Percentiles rank a stretch among this genome's conserved stretches.
Conservation (phyloP, 805 yeast genomes). For the Lipomyces spencermartinsiae region DNA sequence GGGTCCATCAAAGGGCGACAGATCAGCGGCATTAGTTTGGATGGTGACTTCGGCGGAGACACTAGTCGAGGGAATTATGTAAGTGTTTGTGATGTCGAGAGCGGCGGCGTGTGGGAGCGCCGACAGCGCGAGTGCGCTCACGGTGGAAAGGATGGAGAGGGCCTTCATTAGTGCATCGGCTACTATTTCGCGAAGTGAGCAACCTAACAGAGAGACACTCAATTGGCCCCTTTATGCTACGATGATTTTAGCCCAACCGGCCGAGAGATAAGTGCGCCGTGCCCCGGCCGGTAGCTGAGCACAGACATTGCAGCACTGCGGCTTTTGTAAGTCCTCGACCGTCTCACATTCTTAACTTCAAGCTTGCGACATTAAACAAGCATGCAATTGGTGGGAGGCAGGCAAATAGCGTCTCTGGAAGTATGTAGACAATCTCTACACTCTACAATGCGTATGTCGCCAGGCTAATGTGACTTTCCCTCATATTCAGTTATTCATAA, state of each 20-base stretch:
- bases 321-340: too few relatives aligned
- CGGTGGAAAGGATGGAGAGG: not conserved
- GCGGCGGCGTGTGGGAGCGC: not conserved
- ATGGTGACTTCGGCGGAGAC: slow-evolving; percentile 3
- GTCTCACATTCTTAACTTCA: too few relatives aligned
- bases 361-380: not conserved
- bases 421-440: not conserved
- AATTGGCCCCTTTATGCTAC: not conserved
- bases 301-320: not conserved
- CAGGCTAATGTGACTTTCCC: too few relatives aligned
- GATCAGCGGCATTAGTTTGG: not conserved
- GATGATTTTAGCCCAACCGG: not conserved
- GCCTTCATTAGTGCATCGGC: not conserved
- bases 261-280: too few relatives aligned
- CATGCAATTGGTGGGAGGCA: too few relatives aligned
- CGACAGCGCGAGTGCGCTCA: not conserved
- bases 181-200: not conserved
- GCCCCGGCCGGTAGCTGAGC: not conserved
- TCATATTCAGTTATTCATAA: too few relatives aligned
- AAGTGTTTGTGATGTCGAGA: not conserved
- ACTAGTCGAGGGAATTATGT: not conserved
- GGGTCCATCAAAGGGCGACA: slow-evolving; percentile 15
- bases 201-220: not conserved
- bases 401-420: not conserved
- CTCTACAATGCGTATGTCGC: not conserved